A percentile compares a stretch with the other conserved stretches of the same genome.
These are phyloP conservation scores for Lactarius evosmus DNA, from an alignment of 768 basidiomycete genomes.

Conservation along the genomic window DNA sequence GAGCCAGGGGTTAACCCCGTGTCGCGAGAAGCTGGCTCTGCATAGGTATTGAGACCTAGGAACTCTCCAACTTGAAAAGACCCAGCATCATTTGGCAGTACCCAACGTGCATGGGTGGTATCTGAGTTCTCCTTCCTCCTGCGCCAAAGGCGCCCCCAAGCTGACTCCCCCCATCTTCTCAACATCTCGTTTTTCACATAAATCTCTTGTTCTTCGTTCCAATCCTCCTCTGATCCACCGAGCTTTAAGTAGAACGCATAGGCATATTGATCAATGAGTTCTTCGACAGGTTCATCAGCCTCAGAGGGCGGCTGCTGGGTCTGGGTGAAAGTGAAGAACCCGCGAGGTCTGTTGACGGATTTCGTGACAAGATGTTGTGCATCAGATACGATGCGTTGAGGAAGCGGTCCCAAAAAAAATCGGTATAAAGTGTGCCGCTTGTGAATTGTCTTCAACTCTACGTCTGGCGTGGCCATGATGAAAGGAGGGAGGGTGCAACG, in stretches of 20 bases:
- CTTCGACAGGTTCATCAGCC: slow-evolving; percentile 41
- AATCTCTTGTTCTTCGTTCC: slow-evolving; percentile 55
- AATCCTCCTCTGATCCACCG: slow-evolving; percentile 65
- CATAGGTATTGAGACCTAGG: slow-evolving; percentile 62
- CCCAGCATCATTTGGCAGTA: slow-evolving; percentile 58
- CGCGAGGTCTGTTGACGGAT: slow-evolving; percentile 24
- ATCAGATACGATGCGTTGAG: slow-evolving; percentile 52
- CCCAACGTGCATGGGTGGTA: slow-evolving; percentile 28
- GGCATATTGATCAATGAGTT: slow-evolving; percentile 58
- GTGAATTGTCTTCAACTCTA: slow-evolving; percentile 7
- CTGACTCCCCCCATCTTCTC: slow-evolving; percentile 59
- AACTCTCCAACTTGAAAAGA: slow-evolving; percentile 80
- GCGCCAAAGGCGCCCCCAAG: slow-evolving; percentile 49
- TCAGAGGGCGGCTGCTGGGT: slow-evolving; percentile 30
- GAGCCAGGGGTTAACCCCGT: not conserved
- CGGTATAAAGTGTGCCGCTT: slow-evolving; percentile 45
- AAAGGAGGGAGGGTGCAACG: slow-evolving; percentile 14
- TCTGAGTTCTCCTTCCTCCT: slow-evolving; percentile 36
- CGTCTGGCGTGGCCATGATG: slow-evolving; percentile 16
- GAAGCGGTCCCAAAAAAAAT: slow-evolving; percentile 75
- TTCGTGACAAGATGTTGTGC: slow-evolving; percentile 16
- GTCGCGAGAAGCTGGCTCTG: slow-evolving; percentile 33
- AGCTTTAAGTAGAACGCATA: slow-evolving; percentile 58
- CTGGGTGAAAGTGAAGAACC: slow-evolving; percentile 29
- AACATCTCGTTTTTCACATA: slow-evolving; percentile 55